These are phyloP conservation scores for Xylaria sp. DNA, from an alignment of 2,329 filamentous ascomycete genomes.

Conservation along the genomic window DNA sequence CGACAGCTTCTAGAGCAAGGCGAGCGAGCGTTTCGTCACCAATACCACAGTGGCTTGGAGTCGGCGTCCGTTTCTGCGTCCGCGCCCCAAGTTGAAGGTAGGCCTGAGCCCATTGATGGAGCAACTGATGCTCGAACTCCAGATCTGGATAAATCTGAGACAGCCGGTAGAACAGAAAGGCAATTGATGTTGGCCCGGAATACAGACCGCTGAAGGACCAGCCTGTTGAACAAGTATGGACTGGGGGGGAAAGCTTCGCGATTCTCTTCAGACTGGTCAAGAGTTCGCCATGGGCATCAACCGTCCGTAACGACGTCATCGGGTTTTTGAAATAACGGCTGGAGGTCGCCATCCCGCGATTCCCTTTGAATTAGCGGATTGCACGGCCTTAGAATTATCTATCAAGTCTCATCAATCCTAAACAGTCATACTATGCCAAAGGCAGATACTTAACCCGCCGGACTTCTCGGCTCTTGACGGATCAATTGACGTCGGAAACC, in stretches of 20 bases:
- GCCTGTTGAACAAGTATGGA: slow-evolving; percentile 46
- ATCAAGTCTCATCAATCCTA: neutral
- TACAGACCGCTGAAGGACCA: slow-evolving; percentile 60
- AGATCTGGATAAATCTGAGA: slow-evolving; percentile 58
- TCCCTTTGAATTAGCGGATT: neutral
- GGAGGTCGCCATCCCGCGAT: slow-evolving; percentile 29
- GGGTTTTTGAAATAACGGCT: slow-evolving; percentile 41
- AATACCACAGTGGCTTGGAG: slow-evolving; percentile 61
- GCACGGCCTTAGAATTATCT: no score
- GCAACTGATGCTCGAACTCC: slow-evolving; percentile 55
- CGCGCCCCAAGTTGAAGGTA: slow-evolving; percentile 58
- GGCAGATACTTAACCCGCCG: neutral
- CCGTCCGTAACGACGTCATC: slow-evolving; percentile 14
- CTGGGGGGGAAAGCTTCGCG: slow-evolving; percentile 40
- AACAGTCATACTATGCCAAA: neutral
- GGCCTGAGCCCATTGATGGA: slow-evolving; percentile 58
- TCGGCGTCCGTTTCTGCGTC: slow-evolving; percentile 49
- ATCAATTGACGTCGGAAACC: slow-evolving; percentile 12
- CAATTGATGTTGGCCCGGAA: slow-evolving; percentile 65
- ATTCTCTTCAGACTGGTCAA: slow-evolving; percentile 43
- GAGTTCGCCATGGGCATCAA: slow-evolving; percentile 40
- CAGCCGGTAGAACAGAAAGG: slow-evolving; percentile 65
- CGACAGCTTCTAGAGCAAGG: slow-evolving; percentile 58
- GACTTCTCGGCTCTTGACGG: neutral
- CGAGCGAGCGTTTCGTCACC: slow-evolving; percentile 61